phyloP scores from a whole-genome alignment of 139 green algal genomes.

The Tetradesmus lagerheimii region DNA sequence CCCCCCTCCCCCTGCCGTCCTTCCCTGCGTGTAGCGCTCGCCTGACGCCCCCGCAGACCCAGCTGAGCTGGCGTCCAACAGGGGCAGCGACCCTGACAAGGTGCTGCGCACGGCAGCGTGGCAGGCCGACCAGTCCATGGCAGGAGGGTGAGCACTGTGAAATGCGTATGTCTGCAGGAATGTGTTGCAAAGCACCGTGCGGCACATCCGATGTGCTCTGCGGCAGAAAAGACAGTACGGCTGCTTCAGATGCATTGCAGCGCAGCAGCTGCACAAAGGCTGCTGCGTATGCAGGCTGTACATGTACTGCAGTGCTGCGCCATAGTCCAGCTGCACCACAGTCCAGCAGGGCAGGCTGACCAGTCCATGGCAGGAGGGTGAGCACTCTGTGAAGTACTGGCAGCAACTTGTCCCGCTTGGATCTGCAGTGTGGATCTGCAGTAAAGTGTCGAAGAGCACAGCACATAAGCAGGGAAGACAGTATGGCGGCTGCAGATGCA shows the following conservation, averaged over 20 bases:
- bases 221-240: no score
- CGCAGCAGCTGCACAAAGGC: no score
- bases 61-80: conserved; percentile 24
- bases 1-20: no score
- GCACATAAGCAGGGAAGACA: background rate
- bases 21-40: background rate
- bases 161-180: background rate
- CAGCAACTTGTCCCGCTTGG: no score
- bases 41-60: conserved; percentile 39
- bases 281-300: no score
- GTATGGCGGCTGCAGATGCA: no score
- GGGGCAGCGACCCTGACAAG: conserved; percentile 11
- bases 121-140: conserved; percentile 32
- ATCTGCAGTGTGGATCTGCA: background rate
- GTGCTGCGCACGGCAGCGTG: background rate
- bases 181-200: background rate
- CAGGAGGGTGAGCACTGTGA: conserved; percentile 2
- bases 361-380: conserved; percentile 26
- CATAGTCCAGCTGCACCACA: no score
- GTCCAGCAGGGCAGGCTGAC: conserved; percentile 23
- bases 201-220: background rate
- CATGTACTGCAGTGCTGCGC: no score
- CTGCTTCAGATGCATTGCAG: no score
- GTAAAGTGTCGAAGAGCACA: background rate
- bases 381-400: no score